phyloP scores from a whole-genome alignment of 768 basidiomycete genomes.

The Panellus pusillus region DNA sequence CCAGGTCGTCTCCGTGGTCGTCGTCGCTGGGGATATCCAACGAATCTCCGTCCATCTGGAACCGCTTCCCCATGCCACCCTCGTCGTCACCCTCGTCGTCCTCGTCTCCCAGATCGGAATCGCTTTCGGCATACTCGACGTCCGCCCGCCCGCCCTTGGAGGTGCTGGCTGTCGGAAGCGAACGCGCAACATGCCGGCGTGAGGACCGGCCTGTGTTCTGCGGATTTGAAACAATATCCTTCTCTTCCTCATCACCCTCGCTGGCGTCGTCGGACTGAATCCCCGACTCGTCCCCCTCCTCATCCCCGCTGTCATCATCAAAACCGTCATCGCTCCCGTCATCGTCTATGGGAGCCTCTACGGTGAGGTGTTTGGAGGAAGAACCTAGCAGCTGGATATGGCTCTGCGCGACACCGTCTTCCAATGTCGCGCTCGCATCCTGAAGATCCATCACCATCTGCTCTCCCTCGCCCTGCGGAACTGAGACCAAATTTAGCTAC shows the following conservation, averaged over 20 bases:
- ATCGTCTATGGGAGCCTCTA: conserved; percentile 41
- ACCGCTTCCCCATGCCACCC: conserved; percentile 27
- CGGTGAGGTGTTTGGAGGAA: conserved; percentile 69
- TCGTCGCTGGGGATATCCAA: conserved; percentile 50
- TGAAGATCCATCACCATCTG: conserved; percentile 98
- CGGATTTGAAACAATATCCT: conserved; percentile 27
- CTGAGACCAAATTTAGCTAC: conserved; percentile 36
- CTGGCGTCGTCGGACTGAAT: conserved; percentile 25
- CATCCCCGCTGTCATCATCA: conserved; percentile 33
- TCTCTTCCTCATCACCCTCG: conserved; percentile 34
- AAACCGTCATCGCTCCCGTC: conserved; percentile 33
- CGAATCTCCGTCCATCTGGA: conserved; percentile 50
- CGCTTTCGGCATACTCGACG: conserved; percentile 74
- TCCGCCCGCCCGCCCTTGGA: conserved; percentile 38
- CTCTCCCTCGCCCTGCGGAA: conserved; percentile 88
- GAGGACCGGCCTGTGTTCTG: conserved; percentile 53
- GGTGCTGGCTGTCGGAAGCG: conserved; percentile 33
- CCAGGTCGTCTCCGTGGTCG: conserved; percentile 45
- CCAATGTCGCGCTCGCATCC: conserved; percentile 79
- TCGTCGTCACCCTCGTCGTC: conserved; percentile 41
- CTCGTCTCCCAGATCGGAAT: conserved; percentile 65
- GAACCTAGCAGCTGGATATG: conserved; percentile 82
- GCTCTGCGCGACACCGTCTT: conserved; percentile 76
- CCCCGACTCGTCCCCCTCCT: conserved; percentile 33
- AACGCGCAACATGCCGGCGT: conserved; percentile 46